Conservation (phyloP, 306 rosid species). For the Medicago arabica region DNA sequence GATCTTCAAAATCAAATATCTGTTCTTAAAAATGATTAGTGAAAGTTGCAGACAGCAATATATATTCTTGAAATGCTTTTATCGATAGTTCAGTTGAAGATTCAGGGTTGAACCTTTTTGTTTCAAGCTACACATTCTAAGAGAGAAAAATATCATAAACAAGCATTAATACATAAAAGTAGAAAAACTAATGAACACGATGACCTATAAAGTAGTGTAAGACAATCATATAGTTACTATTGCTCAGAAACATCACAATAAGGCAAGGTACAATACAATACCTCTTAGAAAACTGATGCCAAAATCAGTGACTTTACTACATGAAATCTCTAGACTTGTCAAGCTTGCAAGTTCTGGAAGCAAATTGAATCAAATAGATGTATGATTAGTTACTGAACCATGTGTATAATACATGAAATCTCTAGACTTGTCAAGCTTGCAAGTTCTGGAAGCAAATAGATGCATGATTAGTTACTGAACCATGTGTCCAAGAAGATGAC, state of each 20-base stretch:
- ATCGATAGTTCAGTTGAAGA: conserved; percentile 25
- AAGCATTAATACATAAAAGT: conserved; percentile 9
- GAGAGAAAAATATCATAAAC: conserved; percentile 28
- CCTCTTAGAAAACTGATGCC: conserved; percentile 85
- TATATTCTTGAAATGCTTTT: conserved; percentile 1
- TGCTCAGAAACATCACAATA: conserved; percentile 9
- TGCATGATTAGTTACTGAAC: conserved; percentile 30
- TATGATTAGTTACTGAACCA: conserved; percentile 32
- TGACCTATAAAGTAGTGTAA: not conserved
- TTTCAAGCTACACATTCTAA: conserved; percentile 17
- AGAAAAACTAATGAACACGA: conserved; percentile 16
- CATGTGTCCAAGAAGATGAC: conserved; percentile 11
- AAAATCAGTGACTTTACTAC: conserved; percentile 79
- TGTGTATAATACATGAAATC: conserved; percentile 58
- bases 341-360: conserved; percentile 79
- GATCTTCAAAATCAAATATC: conserved; percentile 25
- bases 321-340: conserved; percentile 75
- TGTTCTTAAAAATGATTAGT: conserved; percentile 20
- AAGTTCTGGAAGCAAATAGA: conserved; percentile 68
- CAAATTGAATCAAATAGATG: conserved; percentile 38
- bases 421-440: conserved; percentile 71
- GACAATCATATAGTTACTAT: conserved; percentile 34
- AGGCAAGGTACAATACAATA: conserved; percentile 52
- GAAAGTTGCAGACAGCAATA: conserved; percentile 7
- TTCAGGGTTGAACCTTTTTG: conserved; percentile 19